Percentiles rank a stretch among this genome's conserved stretches.
These are phyloP conservation scores for Malus hybrid DNA, from an alignment of 331 rosid species.

Conservation along the genomic window DNA sequence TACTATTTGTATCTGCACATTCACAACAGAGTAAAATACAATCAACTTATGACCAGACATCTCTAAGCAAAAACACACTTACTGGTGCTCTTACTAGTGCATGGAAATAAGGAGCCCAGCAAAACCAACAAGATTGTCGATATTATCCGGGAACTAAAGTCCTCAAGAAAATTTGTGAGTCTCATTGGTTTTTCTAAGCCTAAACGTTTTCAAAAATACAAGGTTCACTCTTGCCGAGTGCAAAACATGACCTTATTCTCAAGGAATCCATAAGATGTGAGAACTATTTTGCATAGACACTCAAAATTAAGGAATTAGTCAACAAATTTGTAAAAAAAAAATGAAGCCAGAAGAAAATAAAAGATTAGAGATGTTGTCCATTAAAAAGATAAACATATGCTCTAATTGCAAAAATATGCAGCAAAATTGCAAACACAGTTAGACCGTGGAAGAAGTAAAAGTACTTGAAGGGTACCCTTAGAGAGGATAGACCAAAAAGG, in stretches of 20 bases:
- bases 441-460: not conserved
- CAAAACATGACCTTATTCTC: not conserved
- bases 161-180: not conserved
- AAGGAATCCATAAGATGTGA: not conserved
- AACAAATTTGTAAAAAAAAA: not conserved
- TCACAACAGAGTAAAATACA: not conserved
- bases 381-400: not conserved
- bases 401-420: not conserved
- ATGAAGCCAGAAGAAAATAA: not conserved
- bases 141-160: not conserved
- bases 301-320: not conserved
- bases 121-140: not conserved
- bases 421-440: not conserved
- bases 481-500: not conserved
- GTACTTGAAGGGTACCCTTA: not conserved
- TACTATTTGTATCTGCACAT: slow-evolving; percentile 61
- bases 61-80: not conserved
- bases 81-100: not conserved
- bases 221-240: not conserved
- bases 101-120: not conserved
- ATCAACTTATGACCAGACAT: not conserved
- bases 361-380: not conserved
- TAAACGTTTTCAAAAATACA: not conserved
- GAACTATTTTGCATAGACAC: not conserved
- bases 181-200: not conserved